Percentiles rank a stretch among this genome's conserved stretches.
Conservation (phyloP, 2,329 filamentous ascomycete species). For the Epichloe elymi region DNA sequence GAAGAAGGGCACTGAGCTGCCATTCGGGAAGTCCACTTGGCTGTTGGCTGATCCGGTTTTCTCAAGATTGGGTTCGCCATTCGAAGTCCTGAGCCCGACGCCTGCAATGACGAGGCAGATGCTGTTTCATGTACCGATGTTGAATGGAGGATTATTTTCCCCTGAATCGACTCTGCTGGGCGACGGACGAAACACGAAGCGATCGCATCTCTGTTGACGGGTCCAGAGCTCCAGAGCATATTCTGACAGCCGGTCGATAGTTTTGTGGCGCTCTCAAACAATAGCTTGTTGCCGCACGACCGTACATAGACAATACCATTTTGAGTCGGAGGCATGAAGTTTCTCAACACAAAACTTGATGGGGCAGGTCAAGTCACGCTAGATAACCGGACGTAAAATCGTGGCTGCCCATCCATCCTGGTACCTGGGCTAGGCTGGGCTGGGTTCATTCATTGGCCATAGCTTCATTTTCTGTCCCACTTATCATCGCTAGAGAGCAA, state of each 20-base stretch:
- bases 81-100: background rate
- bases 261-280: background rate
- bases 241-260: background rate
- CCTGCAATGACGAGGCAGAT: background rate
- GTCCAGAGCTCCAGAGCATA: background rate
- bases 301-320: too few relatives aligned
- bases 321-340: too few relatives aligned
- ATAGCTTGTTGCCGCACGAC: too few relatives aligned
- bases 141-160: too few relatives aligned
- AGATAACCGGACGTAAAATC: too few relatives aligned
- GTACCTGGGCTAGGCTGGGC: too few relatives aligned
- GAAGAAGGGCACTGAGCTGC: background rate
- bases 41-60: background rate
- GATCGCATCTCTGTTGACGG: background rate
- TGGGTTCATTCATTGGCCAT: background rate
- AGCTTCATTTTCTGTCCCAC: background rate
- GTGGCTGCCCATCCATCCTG: too few relatives aligned
- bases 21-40: background rate
- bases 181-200: background rate
- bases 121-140: background rate
- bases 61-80: background rate
- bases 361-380: too few relatives aligned
- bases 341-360: too few relatives aligned
- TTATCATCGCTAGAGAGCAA: background rate
- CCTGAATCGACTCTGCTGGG: background rate